Base-by-base conservation (phyloP, 805 yeast species). In the Candida orba region DNA sequence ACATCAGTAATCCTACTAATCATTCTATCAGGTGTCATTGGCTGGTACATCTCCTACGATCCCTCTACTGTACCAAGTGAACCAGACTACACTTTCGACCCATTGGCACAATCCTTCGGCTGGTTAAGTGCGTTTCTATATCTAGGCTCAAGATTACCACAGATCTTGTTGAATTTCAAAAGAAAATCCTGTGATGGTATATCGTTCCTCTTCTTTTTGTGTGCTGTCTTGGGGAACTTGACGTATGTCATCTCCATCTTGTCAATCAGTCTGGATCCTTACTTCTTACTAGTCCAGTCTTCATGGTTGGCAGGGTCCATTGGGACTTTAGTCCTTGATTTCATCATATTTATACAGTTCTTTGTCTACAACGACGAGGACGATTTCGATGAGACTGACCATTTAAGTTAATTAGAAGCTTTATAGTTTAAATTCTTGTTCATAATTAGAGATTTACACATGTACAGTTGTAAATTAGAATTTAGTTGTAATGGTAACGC, bases 121-220 rank as follows among this genome's bases (percentile, higher is more conserved):
- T 79, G 80, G 69, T 56, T 77, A 41, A 82, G 90, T 67, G 93
- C 95, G 8, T 59, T 68, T 2, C 67, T 85, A 34, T 85, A 85
- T 56, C 65, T 91, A 47, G 95, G 96, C 3, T 90, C 98, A 15
- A 72, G 99, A 54, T 65, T 93, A 25, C 99, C 99, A 1, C 99
- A 93, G 66, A 87, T 93, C 42, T 62, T 87, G 46, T 72, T 91
- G 48, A 93, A 93, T 65, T 87, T 73, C 58, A 72, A 81, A 60
- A 75, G 97, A 58, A 90, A 89, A 65, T 84, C 95, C 2, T 89
- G 96, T 60, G 98, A 93, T 49, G 98, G 98, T 22, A 85, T 91
- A 39, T 87, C 96, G 10, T 87, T 93, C 58, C 72, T 91, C 72
- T 91, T 93, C 65, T 91, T 91, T 66, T 67, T 93, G 20, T 91